Conservation (phyloP, 169 alveolate genomes). For the Eimeria sp. region DNA sequence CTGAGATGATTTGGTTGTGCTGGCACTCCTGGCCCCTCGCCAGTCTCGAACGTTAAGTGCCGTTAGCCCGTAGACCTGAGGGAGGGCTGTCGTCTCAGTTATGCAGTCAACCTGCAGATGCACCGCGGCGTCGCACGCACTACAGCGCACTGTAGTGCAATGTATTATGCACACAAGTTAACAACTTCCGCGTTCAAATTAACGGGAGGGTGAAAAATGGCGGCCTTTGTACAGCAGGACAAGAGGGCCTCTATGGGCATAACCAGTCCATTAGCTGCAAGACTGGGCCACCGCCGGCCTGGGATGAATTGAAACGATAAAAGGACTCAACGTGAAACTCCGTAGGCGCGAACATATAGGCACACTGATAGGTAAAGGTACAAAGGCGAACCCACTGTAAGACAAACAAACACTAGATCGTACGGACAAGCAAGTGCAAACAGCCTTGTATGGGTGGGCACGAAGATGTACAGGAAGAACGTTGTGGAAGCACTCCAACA, state of each 20-base stretch:
- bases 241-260: neutral
- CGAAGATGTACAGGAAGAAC: neutral
- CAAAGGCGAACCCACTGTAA: neutral
- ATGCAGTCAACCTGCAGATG: slow-evolving; percentile 30
- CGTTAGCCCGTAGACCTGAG: slow-evolving; percentile 52
- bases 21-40: slow-evolving; percentile 73
- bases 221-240: neutral
- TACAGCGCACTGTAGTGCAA: neutral
- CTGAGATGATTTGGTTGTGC: slow-evolving; percentile 47
- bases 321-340: neutral
- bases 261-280: neutral
- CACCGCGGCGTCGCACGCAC: neutral
- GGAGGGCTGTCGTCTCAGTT: slow-evolving; percentile 56
- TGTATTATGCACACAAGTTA: neutral
- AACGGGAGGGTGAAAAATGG: neutral
- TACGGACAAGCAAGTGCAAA: neutral
- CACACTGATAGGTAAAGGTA: neutral
- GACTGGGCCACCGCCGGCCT: neutral
- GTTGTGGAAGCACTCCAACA: neutral
- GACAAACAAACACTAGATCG: neutral
- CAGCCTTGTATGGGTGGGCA: neutral
- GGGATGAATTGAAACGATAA: neutral
- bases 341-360: neutral
- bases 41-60: slow-evolving; percentile 76
- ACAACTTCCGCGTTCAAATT: neutral